These are phyloP conservation scores for Nakazawaea laoshanensis DNA, from an alignment of 805 yeast genomes.

Conservation along the genomic window DNA sequence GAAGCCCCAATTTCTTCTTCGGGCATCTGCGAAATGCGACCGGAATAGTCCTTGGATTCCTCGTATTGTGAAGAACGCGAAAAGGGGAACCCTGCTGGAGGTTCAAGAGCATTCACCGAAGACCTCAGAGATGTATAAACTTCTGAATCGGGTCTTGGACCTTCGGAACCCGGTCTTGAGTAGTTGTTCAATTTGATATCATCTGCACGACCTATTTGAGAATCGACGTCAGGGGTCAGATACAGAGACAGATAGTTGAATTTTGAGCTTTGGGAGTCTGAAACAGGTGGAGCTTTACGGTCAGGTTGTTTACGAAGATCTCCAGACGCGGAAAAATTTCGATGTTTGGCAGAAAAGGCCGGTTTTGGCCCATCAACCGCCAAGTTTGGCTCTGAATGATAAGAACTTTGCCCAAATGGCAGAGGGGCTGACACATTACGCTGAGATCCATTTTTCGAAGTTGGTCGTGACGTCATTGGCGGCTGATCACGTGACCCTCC, in stretches of 20 bases:
- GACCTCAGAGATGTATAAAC: too few species aligned
- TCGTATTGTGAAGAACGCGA: neutral
- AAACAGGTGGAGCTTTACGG: neutral
- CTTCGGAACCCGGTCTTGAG: slow-evolving; percentile 2
- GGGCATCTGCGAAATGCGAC: slow-evolving; percentile 3
- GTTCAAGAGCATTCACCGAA: too few species aligned
- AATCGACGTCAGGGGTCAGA: slow-evolving; percentile 6
- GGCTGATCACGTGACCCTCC: slow-evolving; percentile 11
- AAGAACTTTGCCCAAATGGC: neutral
- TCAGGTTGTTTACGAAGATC: neutral
- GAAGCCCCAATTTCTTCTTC: slow-evolving; percentile 8
- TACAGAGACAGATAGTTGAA: slow-evolving; percentile 6
- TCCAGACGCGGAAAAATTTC: too few species aligned
- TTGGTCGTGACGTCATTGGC: slow-evolving; percentile 6
- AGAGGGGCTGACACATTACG: slow-evolving; percentile 7
- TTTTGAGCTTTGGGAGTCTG: neutral
- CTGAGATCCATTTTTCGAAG: neutral
- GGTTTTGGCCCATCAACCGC: neutral
- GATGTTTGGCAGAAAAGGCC: neutral
- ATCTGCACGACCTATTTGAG: slow-evolving; percentile 1
- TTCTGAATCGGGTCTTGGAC: neutral
- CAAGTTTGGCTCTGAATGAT: neutral
- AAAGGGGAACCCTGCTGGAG: neutral
- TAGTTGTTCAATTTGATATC: slow-evolving; percentile 5
- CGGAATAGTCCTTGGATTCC: neutral